A percentile compares a stretch with the other conserved stretches of the same genome.
These are phyloP conservation scores for Trypanosoma avium DNA, from an alignment of 208 protist species.

Conservation along the genomic window DNA sequence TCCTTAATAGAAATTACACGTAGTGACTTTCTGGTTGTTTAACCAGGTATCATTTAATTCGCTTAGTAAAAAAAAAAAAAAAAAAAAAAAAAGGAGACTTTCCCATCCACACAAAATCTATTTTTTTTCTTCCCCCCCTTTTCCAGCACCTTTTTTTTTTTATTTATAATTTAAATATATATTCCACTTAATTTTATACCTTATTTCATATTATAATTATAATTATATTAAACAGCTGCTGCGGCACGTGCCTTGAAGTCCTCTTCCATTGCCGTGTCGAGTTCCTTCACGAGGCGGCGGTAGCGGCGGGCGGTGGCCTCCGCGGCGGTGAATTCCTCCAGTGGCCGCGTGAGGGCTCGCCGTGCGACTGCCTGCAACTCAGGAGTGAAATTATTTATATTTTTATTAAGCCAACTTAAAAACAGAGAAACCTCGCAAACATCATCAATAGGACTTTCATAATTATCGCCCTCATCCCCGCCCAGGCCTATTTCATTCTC, in stretches of 20 bases:
- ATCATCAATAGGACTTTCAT: slow-evolving; percentile 86
- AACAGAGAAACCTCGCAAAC: slow-evolving; percentile 82
- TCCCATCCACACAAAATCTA: slow-evolving; percentile 11
- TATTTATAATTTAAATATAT: too few relatives aligned
- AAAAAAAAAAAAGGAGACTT: too few relatives aligned
- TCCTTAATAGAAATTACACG: slow-evolving; percentile 3
- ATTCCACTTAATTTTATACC: not conserved
- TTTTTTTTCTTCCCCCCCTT: not conserved
- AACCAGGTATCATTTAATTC: not conserved
- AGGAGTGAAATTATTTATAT: too few relatives aligned
- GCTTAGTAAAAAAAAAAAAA: not conserved
- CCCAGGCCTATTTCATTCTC: too few relatives aligned
- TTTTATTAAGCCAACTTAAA: slow-evolving; percentile 30
- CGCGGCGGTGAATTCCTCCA: slow-evolving; percentile 45
- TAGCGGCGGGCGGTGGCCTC: slow-evolving; percentile 48
- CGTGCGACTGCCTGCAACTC: too few relatives aligned
- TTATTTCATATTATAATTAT: not conserved
- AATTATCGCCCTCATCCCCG: slow-evolving; percentile 88
- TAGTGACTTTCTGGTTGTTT: not conserved
- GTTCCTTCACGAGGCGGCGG: slow-evolving; percentile 42
- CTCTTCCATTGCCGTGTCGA: slow-evolving; percentile 53
- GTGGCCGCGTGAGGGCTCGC: slow-evolving; percentile 26
- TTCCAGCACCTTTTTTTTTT: not conserved
- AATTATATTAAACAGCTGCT: slow-evolving; percentile 1
- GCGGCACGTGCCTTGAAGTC: slow-evolving; percentile 42